phyloP scores from a whole-genome alignment of 2,329 filamentous ascomycete species.

The Fusarium nurragi region DNA sequence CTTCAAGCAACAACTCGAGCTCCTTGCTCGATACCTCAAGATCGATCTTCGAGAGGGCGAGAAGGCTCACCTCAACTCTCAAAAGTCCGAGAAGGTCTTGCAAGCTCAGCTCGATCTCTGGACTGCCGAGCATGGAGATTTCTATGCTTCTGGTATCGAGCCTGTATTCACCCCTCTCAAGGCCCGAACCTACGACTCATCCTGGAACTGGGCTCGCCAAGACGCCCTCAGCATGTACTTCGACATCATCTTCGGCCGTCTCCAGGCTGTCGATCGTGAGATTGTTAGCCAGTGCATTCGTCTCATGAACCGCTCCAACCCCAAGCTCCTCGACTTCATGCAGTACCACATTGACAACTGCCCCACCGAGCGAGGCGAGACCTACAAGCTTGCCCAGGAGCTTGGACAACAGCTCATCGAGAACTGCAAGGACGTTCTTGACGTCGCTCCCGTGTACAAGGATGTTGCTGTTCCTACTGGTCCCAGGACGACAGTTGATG shows the following conservation, averaged over 20 bases:
- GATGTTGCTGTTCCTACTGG: conserved; percentile 93
- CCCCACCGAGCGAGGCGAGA: conserved; percentile 94
- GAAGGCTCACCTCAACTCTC: conserved; percentile 86
- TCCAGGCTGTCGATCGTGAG: conserved; percentile 93
- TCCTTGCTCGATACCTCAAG: conserved; percentile 95
- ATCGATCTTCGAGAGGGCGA: conserved; percentile 96
- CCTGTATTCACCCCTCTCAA: conserved; percentile 94
- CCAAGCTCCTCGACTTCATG: conserved; percentile 96
- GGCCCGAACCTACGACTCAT: conserved; percentile 95
- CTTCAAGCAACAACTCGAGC: conserved; percentile 98
- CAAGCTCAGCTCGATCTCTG: conserved; percentile 95
- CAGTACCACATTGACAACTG: conserved; percentile 99
- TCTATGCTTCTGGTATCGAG: conserved; percentile 94
- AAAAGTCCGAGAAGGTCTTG: conserved; percentile 86
- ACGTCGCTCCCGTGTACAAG: conserved; percentile 89
- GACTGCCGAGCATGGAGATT: conserved; percentile 94
- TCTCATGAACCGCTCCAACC: conserved; percentile 99
- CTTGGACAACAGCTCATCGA: conserved; percentile 93
- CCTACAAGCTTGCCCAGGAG: conserved; percentile 96
- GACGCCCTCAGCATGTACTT: conserved; percentile 99
- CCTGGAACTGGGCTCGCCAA: conserved; percentile 99
- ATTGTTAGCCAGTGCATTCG: conserved; percentile 99
- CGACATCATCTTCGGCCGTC: conserved; percentile 96
- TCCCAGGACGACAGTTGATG: conserved; percentile 90
- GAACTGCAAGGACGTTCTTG: conserved; percentile 94